Base-by-base conservation (phyloP, 495 filamentous ascomycete species). In the Neohortaea acidophila region DNA sequence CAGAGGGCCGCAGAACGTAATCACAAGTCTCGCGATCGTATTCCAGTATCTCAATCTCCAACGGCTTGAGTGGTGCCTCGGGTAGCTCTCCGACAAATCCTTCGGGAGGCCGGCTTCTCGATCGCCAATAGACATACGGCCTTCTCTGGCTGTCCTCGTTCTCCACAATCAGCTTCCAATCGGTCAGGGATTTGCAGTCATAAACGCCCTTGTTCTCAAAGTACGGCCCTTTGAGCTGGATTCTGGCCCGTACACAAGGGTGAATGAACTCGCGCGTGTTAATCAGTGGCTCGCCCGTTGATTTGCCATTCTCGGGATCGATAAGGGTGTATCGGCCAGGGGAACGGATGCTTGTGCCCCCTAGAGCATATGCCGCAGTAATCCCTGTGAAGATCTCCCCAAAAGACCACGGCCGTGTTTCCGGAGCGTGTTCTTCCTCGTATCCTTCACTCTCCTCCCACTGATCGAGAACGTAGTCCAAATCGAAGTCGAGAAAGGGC, bases 201-300 rank as follows among this genome's bases (percentile, higher is more conserved):
- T 75, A 80, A 22, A 56, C 19, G 7, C 57, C 61, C 19, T 53
- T 49, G 52, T 79, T 74, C 42, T 75, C 63, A 38, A 67, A 58
- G 2, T 70, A 72, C 14, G 75, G 62, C 0, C 75, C 76, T 30
- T 59, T 51, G 46, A 71, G 47, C 45, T 65, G 39, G 55, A 70
- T 52, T 14, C 76, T 62, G 4, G 73, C 59, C 10, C 76, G 65
- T 4, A 73, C 75, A 28, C 61, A 69, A 25, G 70, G 65, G 45
- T 81, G 76, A 36, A 79, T 66, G 38, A 72, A 68, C 61, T 81
- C 75, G 49, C 74, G 67, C 11, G 76, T 81, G 46, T 70, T 57
- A 20, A 59, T 45, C 43, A 81, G 60, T 29, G 66, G 69, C 13
- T 54, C 52, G 2, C 44, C 18, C 13, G 64, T 66, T 7, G 47